Percentiles rank a stretch among this genome's conserved stretches.
Conservation (phyloP, 2,329 filamentous ascomycete species). For the Sporothrix brasiliensis region DNA sequence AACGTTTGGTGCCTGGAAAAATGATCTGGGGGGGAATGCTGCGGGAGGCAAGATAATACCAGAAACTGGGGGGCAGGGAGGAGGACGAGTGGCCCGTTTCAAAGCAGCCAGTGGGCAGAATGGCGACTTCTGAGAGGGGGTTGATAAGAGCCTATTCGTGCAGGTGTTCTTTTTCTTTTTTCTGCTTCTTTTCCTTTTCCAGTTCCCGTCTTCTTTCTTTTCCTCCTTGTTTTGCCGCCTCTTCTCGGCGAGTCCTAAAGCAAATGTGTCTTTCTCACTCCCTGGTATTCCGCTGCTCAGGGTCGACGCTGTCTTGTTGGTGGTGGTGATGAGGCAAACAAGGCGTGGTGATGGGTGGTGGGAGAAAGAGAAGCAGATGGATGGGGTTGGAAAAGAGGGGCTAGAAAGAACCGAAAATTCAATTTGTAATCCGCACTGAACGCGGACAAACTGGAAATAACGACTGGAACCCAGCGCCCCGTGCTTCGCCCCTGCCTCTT, state of each 20-base stretch:
- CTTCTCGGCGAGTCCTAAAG: neutral
- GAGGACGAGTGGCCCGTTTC: constrained; percentile 1
- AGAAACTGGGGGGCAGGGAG: constrained; percentile 16
- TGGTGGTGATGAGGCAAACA: constrained; percentile 27
- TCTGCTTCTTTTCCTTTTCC: neutral
- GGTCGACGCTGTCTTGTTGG: neutral
- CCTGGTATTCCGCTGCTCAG: constrained; percentile 4
- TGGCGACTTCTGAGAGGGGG: constrained; percentile 10
- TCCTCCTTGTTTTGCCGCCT: neutral
- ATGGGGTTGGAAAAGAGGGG: constrained; percentile 37
- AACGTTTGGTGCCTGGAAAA: constrained; percentile 30
- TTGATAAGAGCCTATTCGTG: constrained; percentile 26
- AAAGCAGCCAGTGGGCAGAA: constrained; percentile 19
- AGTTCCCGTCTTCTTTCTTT: neutral
- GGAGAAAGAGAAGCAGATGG: constrained; percentile 30
- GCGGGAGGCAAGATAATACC: constrained; percentile 4
- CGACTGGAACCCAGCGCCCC: neutral
- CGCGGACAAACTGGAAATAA: constrained; percentile 25
- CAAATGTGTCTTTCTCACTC: neutral
- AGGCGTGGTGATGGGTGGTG: constrained; percentile 20
- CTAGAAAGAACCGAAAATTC: constrained; percentile 34
- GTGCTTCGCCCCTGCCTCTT: constrained; percentile 27
- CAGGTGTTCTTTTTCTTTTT: neutral
- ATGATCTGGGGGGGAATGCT: constrained; percentile 9
- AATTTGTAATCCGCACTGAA: constrained; percentile 39